Base-by-base conservation (phyloP, 78 protist genomes). In the Dictyostelium firmibasis region DNA sequence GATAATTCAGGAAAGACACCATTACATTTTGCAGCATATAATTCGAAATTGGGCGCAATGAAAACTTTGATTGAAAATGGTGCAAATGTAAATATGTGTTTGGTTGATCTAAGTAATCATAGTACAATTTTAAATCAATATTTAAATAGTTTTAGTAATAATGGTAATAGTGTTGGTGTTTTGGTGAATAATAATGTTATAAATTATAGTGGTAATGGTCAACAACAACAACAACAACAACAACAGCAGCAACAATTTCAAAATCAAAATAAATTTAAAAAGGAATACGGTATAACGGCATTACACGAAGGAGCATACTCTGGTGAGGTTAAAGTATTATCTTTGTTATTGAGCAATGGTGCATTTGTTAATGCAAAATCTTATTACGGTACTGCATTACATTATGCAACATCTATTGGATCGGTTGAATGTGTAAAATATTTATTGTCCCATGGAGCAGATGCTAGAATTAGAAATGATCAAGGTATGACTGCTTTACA, bases 1-100 rank as follows among this genome's bases (percentile, higher is more conserved):
- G 94, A 89, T 81, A 50, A 89, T 43, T 76, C 47, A 18, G 94
- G 94, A 29, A 57, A 84, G 53, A 89, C 94, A 47, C 83, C 94
- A 23, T 57, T 89, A 27, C 94, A 89, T 33, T 89, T 79, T 47
- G 94, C 94, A 31, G 31, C 79, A 2, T 77, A 89, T 69, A 57
- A 85, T 23, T 86, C 74, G 25, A 81, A 70, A 62, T 20, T 81
- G n/a, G 94, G 81, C 0, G 60, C 87, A 2, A 69, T 89, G 70
- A 81, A 47, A 41, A 33, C 50, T 23, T 43, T 89, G 57, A 43
- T 89, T 11, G 31, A n/a, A 41, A n/a, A 44, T 70, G 94, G 87
- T 18, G 87, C 88, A 3, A 53, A 76, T 81, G 84, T 89, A 43
- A 87, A 87, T 78, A 60, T 87, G 13, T 77, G 83, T 64, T 29